These are phyloP conservation scores for Calonectria hawksworthii DNA, from an alignment of 2,329 filamentous ascomycete genomes.

Conservation along the genomic window DNA sequence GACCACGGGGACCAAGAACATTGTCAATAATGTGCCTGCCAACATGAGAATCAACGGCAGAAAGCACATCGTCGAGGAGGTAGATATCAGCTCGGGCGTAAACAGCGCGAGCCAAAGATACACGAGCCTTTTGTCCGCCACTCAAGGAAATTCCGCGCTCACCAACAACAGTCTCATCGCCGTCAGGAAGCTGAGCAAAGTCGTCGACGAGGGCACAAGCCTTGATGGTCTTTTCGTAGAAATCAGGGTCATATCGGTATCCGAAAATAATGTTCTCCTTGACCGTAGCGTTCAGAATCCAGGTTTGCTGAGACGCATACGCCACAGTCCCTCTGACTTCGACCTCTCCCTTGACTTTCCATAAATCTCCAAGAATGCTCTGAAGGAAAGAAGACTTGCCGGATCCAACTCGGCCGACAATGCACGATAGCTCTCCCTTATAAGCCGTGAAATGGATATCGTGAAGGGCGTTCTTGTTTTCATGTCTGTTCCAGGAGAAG, in stretches of 20 bases:
- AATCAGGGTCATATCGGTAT: slow-evolving; percentile 91
- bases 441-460: slow-evolving; percentile 90
- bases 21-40: slow-evolving; percentile 95
- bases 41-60: slow-evolving; percentile 98
- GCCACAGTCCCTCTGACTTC: slow-evolving; percentile 85
- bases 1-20: slow-evolving; percentile 87
- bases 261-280: slow-evolving; percentile 98
- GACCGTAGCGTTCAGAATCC: slow-evolving; percentile 98
- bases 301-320: slow-evolving; percentile 92
- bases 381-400: slow-evolving; percentile 96
- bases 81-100: slow-evolving; percentile 98
- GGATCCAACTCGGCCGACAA: slow-evolving; percentile 93
- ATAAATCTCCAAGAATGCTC: slow-evolving; percentile 89
- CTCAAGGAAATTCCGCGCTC: slow-evolving; percentile 97
- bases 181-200: slow-evolving; percentile 92
- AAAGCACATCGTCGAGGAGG: slow-evolving; percentile 92
- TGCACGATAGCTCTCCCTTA: slow-evolving; percentile 93
- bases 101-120: slow-evolving; percentile 92
- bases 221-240: slow-evolving; percentile 93
- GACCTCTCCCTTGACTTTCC: slow-evolving; percentile 89
- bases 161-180: slow-evolving; percentile 95
- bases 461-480: slow-evolving; percentile 77
- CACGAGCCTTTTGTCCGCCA: slow-evolving; percentile 94
- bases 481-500: slow-evolving; percentile 95
- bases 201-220: slow-evolving; percentile 94